Evolutionary conservation across 2,329 filamentous ascomycete species (phyloP).

Genomic region (Cercospora canescens): DNA sequence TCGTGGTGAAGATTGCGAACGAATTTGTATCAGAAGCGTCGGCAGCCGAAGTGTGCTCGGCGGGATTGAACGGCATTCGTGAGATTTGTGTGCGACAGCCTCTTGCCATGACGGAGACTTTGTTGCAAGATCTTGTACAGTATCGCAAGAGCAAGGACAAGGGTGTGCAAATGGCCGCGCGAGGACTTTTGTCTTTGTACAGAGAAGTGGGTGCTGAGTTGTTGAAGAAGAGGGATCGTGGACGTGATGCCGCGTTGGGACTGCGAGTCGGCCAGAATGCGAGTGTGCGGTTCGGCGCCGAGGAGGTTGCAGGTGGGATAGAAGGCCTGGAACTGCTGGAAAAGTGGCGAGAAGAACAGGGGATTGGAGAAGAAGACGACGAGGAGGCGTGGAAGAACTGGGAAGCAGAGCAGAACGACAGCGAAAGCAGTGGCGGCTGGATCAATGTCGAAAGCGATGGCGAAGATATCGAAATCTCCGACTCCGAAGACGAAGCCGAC

Average conservation of each 20-base stretch:
- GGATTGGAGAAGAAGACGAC: conserved; percentile 61
- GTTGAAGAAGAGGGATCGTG: conserved; percentile 84
- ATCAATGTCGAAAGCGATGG: conserved; percentile 84
- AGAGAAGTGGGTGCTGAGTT: conserved; percentile 88
- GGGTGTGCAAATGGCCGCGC: conserved; percentile 97
- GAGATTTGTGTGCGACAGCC: conserved; percentile 93
- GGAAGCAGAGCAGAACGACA: conserved; percentile 63
- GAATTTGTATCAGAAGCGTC: conserved; percentile 97
- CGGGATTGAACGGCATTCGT: conserved; percentile 89
- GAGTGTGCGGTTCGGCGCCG: conserved; percentile 79
- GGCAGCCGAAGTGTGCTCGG: conserved; percentile 84
- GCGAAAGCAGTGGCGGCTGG: conserved; percentile 82
- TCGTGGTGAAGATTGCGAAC: conserved; percentile 94
- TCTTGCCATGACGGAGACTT: conserved; percentile 90
- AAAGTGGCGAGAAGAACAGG: conserved; percentile 90
- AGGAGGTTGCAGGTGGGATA: conserved; percentile 72
- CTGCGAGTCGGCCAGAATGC: conserved; percentile 74
- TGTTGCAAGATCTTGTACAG: conserved; percentile 94
- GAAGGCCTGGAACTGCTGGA: conserved; percentile 90
- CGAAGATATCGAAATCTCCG: conserved; percentile 70
- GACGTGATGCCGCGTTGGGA: conserved; percentile 85
- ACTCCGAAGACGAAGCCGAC: conserved; percentile 68
- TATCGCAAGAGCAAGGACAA: conserved; percentile 98
- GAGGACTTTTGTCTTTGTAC: conserved; percentile 86
- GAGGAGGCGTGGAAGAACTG: conserved; percentile 58